A percentile compares a stretch with the other conserved stretches of the same genome.
phyloP scores from a whole-genome alignment of 2,329 filamentous ascomycete genomes.

The Talaromyces sp. region DNA sequence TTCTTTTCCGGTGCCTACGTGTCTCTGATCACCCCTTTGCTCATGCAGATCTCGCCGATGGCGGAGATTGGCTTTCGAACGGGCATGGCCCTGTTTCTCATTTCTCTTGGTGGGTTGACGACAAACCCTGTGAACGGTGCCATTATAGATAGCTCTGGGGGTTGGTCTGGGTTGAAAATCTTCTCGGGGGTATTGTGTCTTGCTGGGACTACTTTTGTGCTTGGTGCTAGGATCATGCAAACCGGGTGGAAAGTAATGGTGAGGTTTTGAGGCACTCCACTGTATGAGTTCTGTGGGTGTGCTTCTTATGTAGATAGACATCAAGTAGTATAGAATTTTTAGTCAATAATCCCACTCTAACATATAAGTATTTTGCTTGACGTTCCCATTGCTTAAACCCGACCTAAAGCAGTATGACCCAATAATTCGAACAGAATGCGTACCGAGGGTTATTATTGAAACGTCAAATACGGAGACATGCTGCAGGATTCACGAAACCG shows the following conservation, averaged over 20 bases:
- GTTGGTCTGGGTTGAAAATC: background rate
- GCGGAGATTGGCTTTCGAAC: background rate
- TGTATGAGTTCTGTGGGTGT: background rate
- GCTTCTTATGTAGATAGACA: background rate
- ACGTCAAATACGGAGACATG: background rate
- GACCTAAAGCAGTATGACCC: background rate
- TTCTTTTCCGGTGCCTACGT: constrained; percentile 23
- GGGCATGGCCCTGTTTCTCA: background rate
- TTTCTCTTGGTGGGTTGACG: background rate
- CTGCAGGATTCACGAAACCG: too few species aligned
- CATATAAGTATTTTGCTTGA: background rate
- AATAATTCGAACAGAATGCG: background rate
- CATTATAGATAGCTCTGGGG: background rate
- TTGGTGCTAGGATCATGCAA: background rate
- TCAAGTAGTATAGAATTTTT: background rate
- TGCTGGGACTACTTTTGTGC: background rate
- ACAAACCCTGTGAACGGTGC: constrained; percentile 1
- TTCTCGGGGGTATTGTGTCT: background rate
- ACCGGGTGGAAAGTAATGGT: background rate
- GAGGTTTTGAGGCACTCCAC: background rate
- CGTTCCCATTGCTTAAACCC: background rate
- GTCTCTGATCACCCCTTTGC: background rate
- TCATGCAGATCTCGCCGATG: background rate
- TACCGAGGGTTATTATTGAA: background rate
- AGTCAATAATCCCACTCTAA: background rate